Percentiles rank a stretch among this genome's conserved stretches.
Evolutionary conservation across 768 basidiomycete species (phyloP).

Genomic region (Paxillus rubicundulus): DNA sequence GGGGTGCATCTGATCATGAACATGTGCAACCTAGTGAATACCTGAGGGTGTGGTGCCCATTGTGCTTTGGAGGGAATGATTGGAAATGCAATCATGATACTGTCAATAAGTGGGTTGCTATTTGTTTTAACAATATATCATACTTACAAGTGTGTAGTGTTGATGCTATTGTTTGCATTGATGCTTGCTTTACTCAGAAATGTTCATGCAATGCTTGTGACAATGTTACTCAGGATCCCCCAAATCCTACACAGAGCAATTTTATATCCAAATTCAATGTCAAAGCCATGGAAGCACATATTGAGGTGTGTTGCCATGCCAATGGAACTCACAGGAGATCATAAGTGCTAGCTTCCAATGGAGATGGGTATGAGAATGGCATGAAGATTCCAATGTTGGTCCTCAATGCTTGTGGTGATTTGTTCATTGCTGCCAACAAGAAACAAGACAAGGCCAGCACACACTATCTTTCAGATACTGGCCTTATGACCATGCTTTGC

Average conservation of each 20-base stretch:
- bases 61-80: conserved; percentile 27
- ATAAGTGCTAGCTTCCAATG: not conserved
- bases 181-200: too few relatives aligned
- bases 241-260: not conserved
- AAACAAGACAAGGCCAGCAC: conserved; percentile 17
- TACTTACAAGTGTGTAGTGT: not conserved
- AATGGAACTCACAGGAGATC: not conserved
- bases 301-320: not conserved
- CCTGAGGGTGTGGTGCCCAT: conserved; percentile 22
- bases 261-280: not conserved
- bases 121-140: not conserved
- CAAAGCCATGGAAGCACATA: conserved; percentile 3
- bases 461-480: conserved; percentile 20
- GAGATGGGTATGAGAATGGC: too few relatives aligned
- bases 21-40: too few relatives aligned
- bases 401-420: conserved; percentile 31
- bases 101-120: not conserved
- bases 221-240: not conserved
- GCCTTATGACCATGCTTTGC: conserved; percentile 38
- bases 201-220: not conserved
- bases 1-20: not conserved
- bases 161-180: conserved; percentile 20
- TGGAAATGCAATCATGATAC: not conserved
- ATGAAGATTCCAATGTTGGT: conserved; percentile 27
- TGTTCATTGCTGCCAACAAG: conserved; percentile 24